phyloP scores from a whole-genome alignment of 352 stramenopile genomes.

The Vaucheria bursata region DNA sequence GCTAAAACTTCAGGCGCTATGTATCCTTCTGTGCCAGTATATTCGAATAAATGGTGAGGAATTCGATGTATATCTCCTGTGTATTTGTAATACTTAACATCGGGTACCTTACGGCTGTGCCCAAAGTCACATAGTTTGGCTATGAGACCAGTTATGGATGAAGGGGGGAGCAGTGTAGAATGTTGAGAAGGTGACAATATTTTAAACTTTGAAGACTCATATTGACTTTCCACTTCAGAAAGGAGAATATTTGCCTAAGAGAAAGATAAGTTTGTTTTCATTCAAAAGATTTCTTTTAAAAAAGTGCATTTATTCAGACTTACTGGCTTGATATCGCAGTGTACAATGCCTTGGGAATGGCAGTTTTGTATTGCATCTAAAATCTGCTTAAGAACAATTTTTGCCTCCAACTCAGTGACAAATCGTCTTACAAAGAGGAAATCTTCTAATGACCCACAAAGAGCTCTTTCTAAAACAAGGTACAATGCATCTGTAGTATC shows the following conservation, averaged over 20 bases:
- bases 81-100: constrained; percentile 82
- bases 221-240: too few species aligned
- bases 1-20: constrained; percentile 78
- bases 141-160: constrained; percentile 26
- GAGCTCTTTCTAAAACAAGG: constrained; percentile 71
- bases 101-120: constrained; percentile 74
- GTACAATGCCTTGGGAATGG: constrained; percentile 73
- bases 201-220: too few species aligned
- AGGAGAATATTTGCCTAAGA: too few species aligned
- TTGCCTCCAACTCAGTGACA: constrained; percentile 67
- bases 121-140: constrained; percentile 81
- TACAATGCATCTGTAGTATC: constrained; percentile 78
- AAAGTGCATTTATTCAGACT: too few species aligned
- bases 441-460: constrained; percentile 35
- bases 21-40: constrained; percentile 75
- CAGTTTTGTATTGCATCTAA: constrained; percentile 70
- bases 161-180: too few species aligned
- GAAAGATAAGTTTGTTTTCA: too few species aligned
- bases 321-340: constrained; percentile 80
- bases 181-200: too few species aligned
- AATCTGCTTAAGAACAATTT: constrained; percentile 68
- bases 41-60: constrained; percentile 59
- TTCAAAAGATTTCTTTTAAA: too few species aligned
- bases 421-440: constrained; percentile 19
- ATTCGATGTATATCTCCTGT: constrained; percentile 85